phyloP scores from a whole-genome alignment of 2,329 filamentous ascomycete species.

The Colletotrichum somersetense region DNA sequence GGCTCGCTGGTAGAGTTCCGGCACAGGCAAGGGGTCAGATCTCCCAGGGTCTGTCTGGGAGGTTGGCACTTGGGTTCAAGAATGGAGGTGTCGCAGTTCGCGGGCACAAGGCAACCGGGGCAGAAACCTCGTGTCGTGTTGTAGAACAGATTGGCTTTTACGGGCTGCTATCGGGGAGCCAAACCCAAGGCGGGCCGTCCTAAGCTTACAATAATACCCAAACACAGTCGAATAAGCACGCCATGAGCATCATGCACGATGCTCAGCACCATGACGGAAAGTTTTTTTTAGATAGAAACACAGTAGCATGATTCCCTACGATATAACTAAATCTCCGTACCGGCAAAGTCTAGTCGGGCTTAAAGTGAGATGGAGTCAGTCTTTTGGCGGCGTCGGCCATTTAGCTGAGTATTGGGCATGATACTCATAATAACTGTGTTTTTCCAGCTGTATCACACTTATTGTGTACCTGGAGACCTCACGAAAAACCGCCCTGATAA shows the following conservation, averaged over 20 bases:
- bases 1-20: slow-evolving; percentile 22
- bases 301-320: too few relatives aligned
- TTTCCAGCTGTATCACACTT: too few relatives aligned
- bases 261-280: too few relatives aligned
- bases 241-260: too few relatives aligned
- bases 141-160: background rate
- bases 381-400: background rate
- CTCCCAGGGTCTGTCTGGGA: background rate
- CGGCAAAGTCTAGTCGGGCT: background rate
- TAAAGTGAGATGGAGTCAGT: background rate
- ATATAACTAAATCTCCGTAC: too few relatives aligned
- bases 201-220: too few relatives aligned
- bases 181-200: background rate
- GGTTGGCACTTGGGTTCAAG: background rate
- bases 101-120: background rate
- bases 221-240: too few relatives aligned
- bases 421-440: too few relatives aligned
- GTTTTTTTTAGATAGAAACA: too few relatives aligned
- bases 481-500: too few relatives aligned
- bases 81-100: slow-evolving; percentile 1
- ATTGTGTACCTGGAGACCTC: too few relatives aligned
- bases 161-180: background rate
- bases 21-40: background rate
- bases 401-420: too few relatives aligned
- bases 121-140: background rate